Base-by-base conservation (phyloP, 352 stramenopile species). In the Phytophthora capsici region DNA sequence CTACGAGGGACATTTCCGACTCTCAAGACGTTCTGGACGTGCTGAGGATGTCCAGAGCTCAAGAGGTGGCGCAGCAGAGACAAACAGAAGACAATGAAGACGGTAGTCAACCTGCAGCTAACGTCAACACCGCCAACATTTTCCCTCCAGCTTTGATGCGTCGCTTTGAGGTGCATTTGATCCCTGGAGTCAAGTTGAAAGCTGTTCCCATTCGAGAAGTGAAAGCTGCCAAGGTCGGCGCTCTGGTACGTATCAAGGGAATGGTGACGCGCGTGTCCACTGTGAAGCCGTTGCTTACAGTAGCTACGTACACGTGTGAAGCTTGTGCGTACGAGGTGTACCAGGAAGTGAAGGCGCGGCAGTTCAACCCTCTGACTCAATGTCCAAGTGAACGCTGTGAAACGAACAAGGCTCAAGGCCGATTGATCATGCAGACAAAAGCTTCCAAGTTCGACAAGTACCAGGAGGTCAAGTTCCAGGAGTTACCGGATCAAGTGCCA, bases 371-470 rank as follows among this genome's bases (percentile, higher is more conserved):
- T 3, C 80, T 98, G 47, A 74, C 86, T 1, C 64, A 90, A 22
- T 99, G 97, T 76, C 93, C 94, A 1, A 96, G 86, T 46, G 82
- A 95, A 41, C 80, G 83, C 3, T 99, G 96, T 74, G 68, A 88
- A 63, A 84, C 77, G 3, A 96, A 97, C 65, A 83, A 82, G 5
- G 79, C 81, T 13, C 82, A 81, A 22, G 91, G 93, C 0, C 81
- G 86, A 1, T 60, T 99, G 23, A 77, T 98, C 36, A 76, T 99
- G 58, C 97, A 99, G 75, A 99, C 97, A 0, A 94, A 98, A 45
- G 97, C 96, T 4, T 99, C 88, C 67, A 99, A 99, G 69, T 99
- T 99, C 72, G 86, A 98, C 62, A 99, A 99, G 62, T 99, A 98
- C 75, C 98, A 99, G 70, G 97, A 99, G 76, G 73, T 99, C 13